Evolutionary conservation across 2,329 filamentous ascomycete genomes (phyloP), one percentile per base, ranked within the genome.

Genomic region (Penicillium sp.): DNA sequence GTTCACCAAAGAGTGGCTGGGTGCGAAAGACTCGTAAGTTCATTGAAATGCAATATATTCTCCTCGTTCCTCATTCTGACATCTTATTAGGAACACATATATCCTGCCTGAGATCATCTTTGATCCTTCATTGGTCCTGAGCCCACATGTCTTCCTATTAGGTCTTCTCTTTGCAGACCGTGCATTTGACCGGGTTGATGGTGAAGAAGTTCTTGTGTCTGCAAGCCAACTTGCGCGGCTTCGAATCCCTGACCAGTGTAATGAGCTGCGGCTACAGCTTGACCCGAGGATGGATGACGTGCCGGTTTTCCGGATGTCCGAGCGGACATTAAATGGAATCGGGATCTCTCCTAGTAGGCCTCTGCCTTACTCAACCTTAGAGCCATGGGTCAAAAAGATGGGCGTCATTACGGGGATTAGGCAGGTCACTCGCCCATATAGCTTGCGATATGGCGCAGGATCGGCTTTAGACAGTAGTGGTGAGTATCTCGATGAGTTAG

Each of bases 81-180:
- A 21, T 24, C 19, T 23, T 21, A n/a, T 28, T 44, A 51, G 59
- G 18, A 60, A 56, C 37, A 60, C 52, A 31, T 60, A 54, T 49
- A 46, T 50, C 54, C 23, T 77, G 26, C 68, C 66, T 5, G 62
- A 75, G 53, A 71, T 70, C 36, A 67, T 77, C 45, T 75, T 68
- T 64, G 55, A 74, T 56, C 64, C 52, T 3, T 72, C 63, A 7
- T 60, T 77, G 10, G 57, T 75, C 8, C 66, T 77, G 16, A 76
- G 68, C 53, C 65, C 60, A 4, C 60, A 77, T 55, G 51, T 71
- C n/a, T 70, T 68, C 49, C 63, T 76, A 23, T 52, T 74, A 13
- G 62, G 66, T n/a, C 64, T 76, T 44, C 66, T 75, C 14, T 74
- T 73, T 48, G 33, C 54, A 24, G 53, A 53, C 24, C 33, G 40